Conservation (phyloP, 2,329 filamentous ascomycete species). For the Epichloe scottii region DNA sequence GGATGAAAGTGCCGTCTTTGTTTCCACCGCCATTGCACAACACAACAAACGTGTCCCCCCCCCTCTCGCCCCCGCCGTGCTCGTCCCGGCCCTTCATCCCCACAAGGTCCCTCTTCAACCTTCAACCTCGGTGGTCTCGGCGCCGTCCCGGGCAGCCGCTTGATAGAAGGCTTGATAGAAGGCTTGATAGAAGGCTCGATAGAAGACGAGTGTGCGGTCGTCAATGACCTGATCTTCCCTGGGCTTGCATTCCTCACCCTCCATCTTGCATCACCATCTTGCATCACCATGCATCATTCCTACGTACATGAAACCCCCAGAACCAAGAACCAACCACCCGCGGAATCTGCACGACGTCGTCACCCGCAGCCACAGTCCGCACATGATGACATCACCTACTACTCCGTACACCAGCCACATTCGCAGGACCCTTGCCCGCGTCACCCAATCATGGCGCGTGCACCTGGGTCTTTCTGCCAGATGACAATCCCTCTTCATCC, state of each 20-base stretch:
- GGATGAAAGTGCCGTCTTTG: no score
- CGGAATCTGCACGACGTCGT: not conserved
- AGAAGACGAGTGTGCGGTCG: no score
- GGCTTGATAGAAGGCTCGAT: no score
- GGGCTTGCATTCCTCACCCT: not conserved
- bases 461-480: not conserved
- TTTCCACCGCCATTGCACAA: no score
- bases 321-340: not conserved
- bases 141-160: no score
- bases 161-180: no score
- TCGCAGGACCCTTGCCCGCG: not conserved
- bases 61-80: no score
- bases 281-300: not conserved
- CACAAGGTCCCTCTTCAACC: no score
- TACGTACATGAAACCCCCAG: not conserved
- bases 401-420: not conserved
- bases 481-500: no score
- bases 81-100: no score
- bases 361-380: not conserved
- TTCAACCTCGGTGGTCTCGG: no score
- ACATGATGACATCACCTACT: not conserved
- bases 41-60: no score
- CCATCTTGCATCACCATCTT: not conserved
- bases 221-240: slow-evolving; percentile 9
- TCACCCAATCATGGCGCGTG: not conserved